Evolutionary conservation across 139 green algal species (phyloP).

Genomic region (Gonium pectorale): DNA sequence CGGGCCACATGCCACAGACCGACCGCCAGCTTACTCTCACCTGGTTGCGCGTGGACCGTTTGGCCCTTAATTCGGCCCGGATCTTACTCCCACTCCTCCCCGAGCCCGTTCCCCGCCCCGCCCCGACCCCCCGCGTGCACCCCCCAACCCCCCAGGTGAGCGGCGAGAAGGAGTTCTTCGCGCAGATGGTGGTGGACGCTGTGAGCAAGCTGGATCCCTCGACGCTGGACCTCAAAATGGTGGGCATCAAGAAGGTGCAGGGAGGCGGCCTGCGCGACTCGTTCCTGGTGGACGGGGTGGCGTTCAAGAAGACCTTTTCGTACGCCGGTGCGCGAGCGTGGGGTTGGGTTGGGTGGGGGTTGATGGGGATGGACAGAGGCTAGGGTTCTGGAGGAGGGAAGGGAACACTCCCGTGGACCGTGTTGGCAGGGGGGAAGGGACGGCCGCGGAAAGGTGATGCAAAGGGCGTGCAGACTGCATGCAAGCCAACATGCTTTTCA

Average conservation of each 20-base stretch:
- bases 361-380: neutral
- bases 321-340: conserved; percentile 76
- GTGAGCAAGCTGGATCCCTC: conserved; percentile 86
- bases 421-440: no score
- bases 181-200: conserved; percentile 95
- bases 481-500: no score
- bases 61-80: no score
- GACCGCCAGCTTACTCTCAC: no score
- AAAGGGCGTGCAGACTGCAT: no score
- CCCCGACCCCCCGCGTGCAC: neutral
- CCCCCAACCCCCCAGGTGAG: conserved; percentile 69
- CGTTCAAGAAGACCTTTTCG: conserved; percentile 99
- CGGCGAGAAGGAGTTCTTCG: conserved; percentile 98
- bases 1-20: no score
- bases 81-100: neutral
- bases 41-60: no score
- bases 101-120: neutral
- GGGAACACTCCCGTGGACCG: no score
- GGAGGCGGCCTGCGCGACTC: conserved; percentile 94
- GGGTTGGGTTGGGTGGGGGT: neutral
- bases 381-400: no score
- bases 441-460: no score
- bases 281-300: conserved; percentile 98
- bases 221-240: conserved; percentile 90
- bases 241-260: conserved; percentile 97